Evolutionary conservation across 2,329 filamentous ascomycete genomes (phyloP).

Genomic region (Xylariaceae sp.): DNA sequence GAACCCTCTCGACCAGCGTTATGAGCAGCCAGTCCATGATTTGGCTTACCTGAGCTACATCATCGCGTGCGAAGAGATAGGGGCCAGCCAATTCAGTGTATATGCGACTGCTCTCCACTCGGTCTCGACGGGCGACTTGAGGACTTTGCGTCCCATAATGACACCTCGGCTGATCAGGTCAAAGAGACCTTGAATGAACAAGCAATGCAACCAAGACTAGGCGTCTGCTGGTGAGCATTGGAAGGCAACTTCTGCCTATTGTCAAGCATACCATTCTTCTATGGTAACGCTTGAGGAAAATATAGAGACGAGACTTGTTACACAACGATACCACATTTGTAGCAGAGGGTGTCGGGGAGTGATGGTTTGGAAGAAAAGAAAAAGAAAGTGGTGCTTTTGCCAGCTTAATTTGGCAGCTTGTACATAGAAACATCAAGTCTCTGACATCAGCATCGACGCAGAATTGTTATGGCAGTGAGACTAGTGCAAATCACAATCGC

Average conservation of each 20-base stretch:
- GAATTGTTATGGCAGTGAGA: no score
- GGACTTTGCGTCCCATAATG: conserved; percentile 13
- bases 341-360: conserved; percentile 15
- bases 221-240: conserved; percentile 6
- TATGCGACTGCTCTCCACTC: conserved; percentile 18
- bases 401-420: conserved; percentile 20
- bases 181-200: conserved; percentile 10
- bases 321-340: conserved; percentile 13
- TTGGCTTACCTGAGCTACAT: conserved; percentile 26
- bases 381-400: conserved; percentile 17
- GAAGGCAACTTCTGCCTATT: conserved; percentile 10
- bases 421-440: no score
- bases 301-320: conserved; percentile 15
- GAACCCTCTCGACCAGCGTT: conserved; percentile 29
- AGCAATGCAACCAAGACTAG: conserved; percentile 14
- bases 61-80: conserved; percentile 16
- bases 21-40: conserved; percentile 23
- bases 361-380: conserved; percentile 16
- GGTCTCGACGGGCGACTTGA: conserved; percentile 11
- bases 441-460: no score
- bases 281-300: conserved; percentile 16
- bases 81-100: conserved; percentile 20
- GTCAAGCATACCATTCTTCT: conserved; percentile 15
- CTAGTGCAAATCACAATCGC: conserved; percentile 15
- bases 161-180: conserved; percentile 7